These are phyloP conservation scores for Exophiala calicioides DNA, from an alignment of 2,329 filamentous ascomycete genomes.

Conservation along the genomic window DNA sequence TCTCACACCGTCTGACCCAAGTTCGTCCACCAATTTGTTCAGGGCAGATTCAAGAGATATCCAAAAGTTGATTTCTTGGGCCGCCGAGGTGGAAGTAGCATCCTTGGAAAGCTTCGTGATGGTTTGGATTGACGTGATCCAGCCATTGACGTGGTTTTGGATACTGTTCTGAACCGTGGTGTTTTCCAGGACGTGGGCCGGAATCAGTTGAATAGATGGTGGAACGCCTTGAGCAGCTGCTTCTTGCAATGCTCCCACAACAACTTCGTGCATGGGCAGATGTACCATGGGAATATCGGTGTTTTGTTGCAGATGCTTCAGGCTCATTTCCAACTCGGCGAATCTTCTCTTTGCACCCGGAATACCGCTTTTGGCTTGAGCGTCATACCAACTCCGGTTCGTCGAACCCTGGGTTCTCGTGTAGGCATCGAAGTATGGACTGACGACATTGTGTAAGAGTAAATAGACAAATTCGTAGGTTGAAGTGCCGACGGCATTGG, in stretches of 20 bases:
- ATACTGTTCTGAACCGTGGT: conserved; percentile 91
- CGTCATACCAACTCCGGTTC: conserved; percentile 72
- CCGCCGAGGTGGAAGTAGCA: conserved; percentile 69
- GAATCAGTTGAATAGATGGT: conserved; percentile 76
- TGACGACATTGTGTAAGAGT: conserved; percentile 84
- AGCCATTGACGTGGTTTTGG: conserved; percentile 90
- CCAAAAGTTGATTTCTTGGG: conserved; percentile 99
- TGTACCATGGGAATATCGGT: conserved; percentile 94
- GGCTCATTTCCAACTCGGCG: conserved; percentile 85
- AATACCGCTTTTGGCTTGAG: conserved; percentile 90
- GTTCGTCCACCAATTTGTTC: conserved; percentile 85
- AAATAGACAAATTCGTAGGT: conserved; percentile 93
- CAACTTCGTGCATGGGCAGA: conserved; percentile 81
- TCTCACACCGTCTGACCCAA: conserved; percentile 82
- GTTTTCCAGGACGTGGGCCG: conserved; percentile 74
- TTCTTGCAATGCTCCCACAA: conserved; percentile 81
- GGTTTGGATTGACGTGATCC: conserved; percentile 97
- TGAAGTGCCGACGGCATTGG: conserved; percentile 73
- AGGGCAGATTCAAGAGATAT: conserved; percentile 92
- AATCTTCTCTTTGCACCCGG: conserved; percentile 97
- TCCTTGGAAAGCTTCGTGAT: conserved; percentile 95
- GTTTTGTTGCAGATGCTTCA: conserved; percentile 93
- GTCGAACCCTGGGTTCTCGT: conserved; percentile 75
- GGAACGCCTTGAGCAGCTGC: conserved; percentile 67
- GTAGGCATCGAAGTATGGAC: conserved; percentile 96